Evolutionary conservation across 2,329 filamentous ascomycete species (phyloP).

Genomic region (Alternaria incomplexa): DNA sequence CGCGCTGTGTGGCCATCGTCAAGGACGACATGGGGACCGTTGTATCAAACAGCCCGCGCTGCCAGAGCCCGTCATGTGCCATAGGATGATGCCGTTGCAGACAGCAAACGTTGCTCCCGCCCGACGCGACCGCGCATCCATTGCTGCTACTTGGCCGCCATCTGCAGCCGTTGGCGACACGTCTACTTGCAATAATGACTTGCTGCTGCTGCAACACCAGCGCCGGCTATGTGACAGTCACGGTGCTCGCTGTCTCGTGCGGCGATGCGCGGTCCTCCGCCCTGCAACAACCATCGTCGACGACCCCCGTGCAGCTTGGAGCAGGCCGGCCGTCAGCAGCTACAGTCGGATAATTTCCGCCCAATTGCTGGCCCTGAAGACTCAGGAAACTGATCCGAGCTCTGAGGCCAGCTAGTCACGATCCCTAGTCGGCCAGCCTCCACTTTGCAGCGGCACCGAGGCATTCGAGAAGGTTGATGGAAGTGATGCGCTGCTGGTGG

Average conservation of each 20-base stretch:
- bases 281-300: constrained; percentile 1
- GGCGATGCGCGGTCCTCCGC: constrained; percentile 31
- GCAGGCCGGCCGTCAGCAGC: constrained; percentile 17
- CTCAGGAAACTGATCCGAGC: constrained; percentile 26
- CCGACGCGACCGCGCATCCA: constrained; percentile 1
- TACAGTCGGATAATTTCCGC: constrained; percentile 34
- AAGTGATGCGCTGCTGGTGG: constrained; percentile 39
- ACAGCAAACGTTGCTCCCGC: constrained; percentile 31
- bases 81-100: constrained; percentile 22
- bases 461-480: constrained; percentile 43
- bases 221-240: constrained; percentile 1
- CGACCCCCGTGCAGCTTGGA: constrained; percentile 4
- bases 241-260: constrained; percentile 18
- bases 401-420: constrained; percentile 13
- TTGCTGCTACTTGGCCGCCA: neutral
- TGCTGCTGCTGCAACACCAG: constrained; percentile 5
- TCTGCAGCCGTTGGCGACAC: constrained; percentile 6
- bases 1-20: constrained; percentile 27
- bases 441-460: constrained; percentile 19
- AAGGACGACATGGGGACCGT: constrained; percentile 18
- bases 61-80: constrained; percentile 4
- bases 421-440: constrained; percentile 18
- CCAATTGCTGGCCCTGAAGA: constrained; percentile 26
- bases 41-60: constrained; percentile 20
- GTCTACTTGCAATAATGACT: neutral